Base-by-base conservation (phyloP, 306 rosid genomes). In the Sechiopsis laciniata region DNA sequence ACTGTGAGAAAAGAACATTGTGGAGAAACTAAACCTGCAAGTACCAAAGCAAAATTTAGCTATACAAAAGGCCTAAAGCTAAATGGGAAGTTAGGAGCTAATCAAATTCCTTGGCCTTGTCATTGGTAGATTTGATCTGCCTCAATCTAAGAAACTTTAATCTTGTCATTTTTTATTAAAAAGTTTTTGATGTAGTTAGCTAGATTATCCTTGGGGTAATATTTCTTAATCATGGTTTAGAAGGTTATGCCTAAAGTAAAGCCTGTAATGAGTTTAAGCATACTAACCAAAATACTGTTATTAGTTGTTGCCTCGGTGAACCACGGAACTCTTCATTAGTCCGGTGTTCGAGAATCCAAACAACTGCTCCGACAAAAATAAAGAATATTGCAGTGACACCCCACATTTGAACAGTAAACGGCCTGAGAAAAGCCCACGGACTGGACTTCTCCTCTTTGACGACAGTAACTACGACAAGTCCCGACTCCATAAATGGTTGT, bases 271-370 rank as follows among this genome's bases (percentile, higher is more conserved):
- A 74, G 57, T 56, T 62, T 72, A 32, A 63, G 35, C 59, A 77
- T 77, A 87, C 96, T 82, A 45, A 92, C 97, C 96, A 92, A 74
- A 84, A 85, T 66, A 92, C 81, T 53, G 97, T 92, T 0, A 89
- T 83, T 55, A 92, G 83, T 78, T 92, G 97, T 64, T 86, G 81
- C 40, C 89, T 84, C 0, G 96, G 96, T 35, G 96, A 58, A 64
- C 97, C 96, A 52, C 97, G 96, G 66, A 92, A 92, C 78, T 92
- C 96, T 0, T 75, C 79, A 75, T 92, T 92, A 29, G 73, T 50
- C 62, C 97, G 82, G 78, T 92, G 97, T 89, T 92, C 97, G 48
- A 92, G 97, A 79, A 92, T 88, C 97, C 97, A 92, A 72, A 92
- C 91, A 55, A 88, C 96, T 2, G 76, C 78, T 76, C 97, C 97